Base-by-base conservation (phyloP, 2,329 filamentous ascomycete genomes). In the Arthrobotrys megalospora region DNA sequence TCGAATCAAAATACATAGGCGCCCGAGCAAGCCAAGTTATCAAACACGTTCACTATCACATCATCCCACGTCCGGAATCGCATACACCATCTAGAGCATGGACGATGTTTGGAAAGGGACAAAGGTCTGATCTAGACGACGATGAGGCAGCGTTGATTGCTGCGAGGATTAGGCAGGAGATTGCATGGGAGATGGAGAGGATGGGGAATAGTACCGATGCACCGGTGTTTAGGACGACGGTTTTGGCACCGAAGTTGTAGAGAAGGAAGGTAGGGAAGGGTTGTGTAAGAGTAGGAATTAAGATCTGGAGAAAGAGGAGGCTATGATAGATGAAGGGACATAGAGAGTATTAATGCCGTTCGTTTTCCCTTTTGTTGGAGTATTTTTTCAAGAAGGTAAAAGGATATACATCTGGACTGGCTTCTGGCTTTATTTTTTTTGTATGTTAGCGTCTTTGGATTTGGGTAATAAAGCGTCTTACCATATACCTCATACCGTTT, bases 1-100 rank as follows among this genome's bases (percentile, higher is more conserved):
- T 21, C 11, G 24, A 58, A 38, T n/a, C n/a, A 47, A 45, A 34
- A 45, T 32, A 14, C 12, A 70, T 80, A 90, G 89, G 95, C 14
- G 91, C 91, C 2, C 90, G 93, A 36, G 95, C 95, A 1, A 94
- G 94, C 1, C 95, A 98, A 85, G 93, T 97, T 14, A 94, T 98
- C 1, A 92, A 92, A 21, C 95, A 98, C 84, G 91, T 96, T 60
- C 95, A 99, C 84, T 98, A 96, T 84, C 96, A 99, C 82, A 88
- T 98, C 65, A 96, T 99, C 38, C 95, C 95, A 0, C 86, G 95
- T 43, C 94, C 94, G 82, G 68, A 73, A 55, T 75, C 76, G 14
- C 68, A 79, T 41, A 79, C 70, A 6, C 88, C 86, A 55, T 88
- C 86, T 80, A 67, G 87, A 86, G 6, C 83, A 83, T 94, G 93